These are phyloP conservation scores for Zasmidium citrigriseum DNA, from an alignment of 2,329 filamentous ascomycete genomes.

Conservation along the genomic window DNA sequence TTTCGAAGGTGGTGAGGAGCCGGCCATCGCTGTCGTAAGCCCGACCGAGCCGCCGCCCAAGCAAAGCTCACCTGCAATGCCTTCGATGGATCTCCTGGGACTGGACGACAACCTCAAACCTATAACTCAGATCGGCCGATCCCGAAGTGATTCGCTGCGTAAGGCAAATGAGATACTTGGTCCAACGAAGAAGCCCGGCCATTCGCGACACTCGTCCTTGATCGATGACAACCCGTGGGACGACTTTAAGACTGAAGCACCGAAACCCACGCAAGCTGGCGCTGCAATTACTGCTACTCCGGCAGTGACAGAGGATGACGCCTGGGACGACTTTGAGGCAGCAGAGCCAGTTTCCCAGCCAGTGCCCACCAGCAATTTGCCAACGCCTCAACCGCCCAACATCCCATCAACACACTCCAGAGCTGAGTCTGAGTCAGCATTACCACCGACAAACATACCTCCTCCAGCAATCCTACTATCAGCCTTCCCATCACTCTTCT, in stretches of 20 bases:
- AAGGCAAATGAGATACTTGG: conserved; percentile 3
- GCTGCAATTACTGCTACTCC: neutral
- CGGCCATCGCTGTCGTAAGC: neutral
- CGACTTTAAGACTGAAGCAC: conserved; percentile 5
- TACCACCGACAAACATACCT: conserved; percentile 81
- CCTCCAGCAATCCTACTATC: conserved; percentile 82
- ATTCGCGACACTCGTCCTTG: neutral
- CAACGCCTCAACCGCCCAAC: neutral
- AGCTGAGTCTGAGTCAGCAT: conserved; percentile 1
- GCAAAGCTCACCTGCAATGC: conserved; percentile 10
- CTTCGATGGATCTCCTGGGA: conserved; percentile 31
- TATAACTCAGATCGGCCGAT: conserved; percentile 8
- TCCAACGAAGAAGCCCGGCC: conserved; percentile 1
- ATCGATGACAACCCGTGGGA: conserved; percentile 10
- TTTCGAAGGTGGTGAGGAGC: conserved; percentile 28
- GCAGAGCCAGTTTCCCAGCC: conserved; percentile 11
- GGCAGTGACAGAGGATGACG: conserved; percentile 29
- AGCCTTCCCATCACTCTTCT: conserved; percentile 71
- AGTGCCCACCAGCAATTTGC: neutral
- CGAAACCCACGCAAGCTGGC: neutral
- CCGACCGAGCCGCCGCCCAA: neutral
- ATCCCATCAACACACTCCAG: neutral
- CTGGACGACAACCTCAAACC: conserved; percentile 21
- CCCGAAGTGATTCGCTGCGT: conserved; percentile 4
- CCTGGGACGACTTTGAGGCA: conserved; percentile 49